These are phyloP conservation scores for Fusarium sp. DNA, from an alignment of 2,329 filamentous ascomycete species.

Conservation along the genomic window DNA sequence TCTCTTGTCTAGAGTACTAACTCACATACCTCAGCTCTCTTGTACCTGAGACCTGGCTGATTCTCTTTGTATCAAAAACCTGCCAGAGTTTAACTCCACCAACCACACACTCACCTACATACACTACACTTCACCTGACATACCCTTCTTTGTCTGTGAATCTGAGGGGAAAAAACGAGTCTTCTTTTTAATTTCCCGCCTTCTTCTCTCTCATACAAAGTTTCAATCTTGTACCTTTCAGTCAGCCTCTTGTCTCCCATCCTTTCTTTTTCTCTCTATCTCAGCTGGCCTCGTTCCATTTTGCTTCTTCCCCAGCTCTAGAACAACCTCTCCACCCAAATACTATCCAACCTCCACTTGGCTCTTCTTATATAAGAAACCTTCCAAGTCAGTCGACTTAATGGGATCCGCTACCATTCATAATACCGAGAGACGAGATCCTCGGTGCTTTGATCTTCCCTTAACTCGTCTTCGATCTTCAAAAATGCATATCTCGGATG, in stretches of 20 bases:
- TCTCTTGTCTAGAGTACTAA: no score
- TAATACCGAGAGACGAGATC: slow-evolving; percentile 40
- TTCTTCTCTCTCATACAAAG: slow-evolving; percentile 18
- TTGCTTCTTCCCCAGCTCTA: slow-evolving; percentile 22
- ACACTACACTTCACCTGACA: slow-evolving; percentile 4
- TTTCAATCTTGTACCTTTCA: slow-evolving; percentile 14
- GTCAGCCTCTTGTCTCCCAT: slow-evolving; percentile 27
- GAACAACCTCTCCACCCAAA: slow-evolving; percentile 9
- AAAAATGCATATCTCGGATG: slow-evolving; percentile 55
- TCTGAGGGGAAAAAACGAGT: slow-evolving; percentile 10
- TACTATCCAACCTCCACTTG: neutral
- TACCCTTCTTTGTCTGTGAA: slow-evolving; percentile 30
- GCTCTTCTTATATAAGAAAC: slow-evolving; percentile 14
- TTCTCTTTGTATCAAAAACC: slow-evolving; percentile 38
- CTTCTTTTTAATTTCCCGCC: slow-evolving; percentile 21
- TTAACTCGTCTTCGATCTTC: slow-evolving; percentile 34
- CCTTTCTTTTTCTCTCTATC: slow-evolving; percentile 4
- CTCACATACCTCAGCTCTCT: slow-evolving; percentile 12
- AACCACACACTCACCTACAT: slow-evolving; percentile 5
- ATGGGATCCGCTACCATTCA: slow-evolving; percentile 29
- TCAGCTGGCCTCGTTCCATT: slow-evolving; percentile 18
- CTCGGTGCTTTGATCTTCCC: slow-evolving; percentile 28
- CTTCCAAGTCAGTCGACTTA: slow-evolving; percentile 5
- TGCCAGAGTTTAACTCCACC: slow-evolving; percentile 25
- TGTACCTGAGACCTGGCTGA: slow-evolving; percentile 10